Evolutionary conservation across 129 eudicot species (phyloP), one percentile per base, ranked within the genome.

Genomic region (Centaurea solstitialis): DNA sequence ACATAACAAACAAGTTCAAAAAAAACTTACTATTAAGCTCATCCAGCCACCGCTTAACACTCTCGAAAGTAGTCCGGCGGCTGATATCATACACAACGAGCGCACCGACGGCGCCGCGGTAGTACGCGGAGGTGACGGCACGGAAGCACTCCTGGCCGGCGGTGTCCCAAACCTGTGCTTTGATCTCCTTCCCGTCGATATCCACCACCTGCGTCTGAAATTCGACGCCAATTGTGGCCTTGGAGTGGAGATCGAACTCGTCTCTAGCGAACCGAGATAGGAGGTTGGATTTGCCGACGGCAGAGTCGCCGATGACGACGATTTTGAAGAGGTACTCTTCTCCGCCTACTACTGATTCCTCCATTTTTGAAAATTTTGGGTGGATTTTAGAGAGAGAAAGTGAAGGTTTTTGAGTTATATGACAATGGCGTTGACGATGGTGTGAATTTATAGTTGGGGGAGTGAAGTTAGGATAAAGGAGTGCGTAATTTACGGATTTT

Each of bases 91-190:
- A 94, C 10, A 94, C 98, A 20, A 94, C 43, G 77, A 94, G 98
- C 3, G 98, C 98, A 26, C 98, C 98, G 61, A 89, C 96, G 37
- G 98, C 98, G 69, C 98, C 98, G 35, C 98, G 86, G 77, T 94
- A 94, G 72, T 94, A 94, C 72, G 98, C 97, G 62, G 98, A 94
- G 57, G 98, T 94, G 81, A 94, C 98, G 73, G 98, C 98, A 9
- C 98, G 81, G 50, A 94, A 94, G 3, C 98, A 85, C 70, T 94
- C 98, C 69, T 94, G 98, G n/a, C 98, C 98, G 75, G 98, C 98
- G 72, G 98, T 94, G 84, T 94, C 98, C 98, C 98, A 94, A 0
- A 94, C 95, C 71, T 94, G 98, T 8, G 98, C 98, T 57, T 94
- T 94, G 4, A 94, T 68, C 50, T 94, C 96, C 76, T 94, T 94